Evolutionary conservation across 2,329 filamentous ascomycete genomes (phyloP), one percentile per base, ranked within the genome.

Genomic region (Grosmannia huntii): DNA sequence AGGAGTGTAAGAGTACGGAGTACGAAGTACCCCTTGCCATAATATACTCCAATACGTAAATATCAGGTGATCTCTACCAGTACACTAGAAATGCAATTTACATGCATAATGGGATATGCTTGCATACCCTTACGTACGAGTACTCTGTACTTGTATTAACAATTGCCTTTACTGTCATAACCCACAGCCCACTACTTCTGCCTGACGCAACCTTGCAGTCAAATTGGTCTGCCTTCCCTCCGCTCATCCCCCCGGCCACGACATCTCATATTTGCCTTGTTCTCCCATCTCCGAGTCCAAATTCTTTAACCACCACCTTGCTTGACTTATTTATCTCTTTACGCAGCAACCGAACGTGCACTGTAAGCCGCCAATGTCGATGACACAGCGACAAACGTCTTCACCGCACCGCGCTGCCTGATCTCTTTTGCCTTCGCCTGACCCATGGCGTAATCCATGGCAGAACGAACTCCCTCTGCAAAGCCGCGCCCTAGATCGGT

Each of bases 391-490:
- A 21, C 53, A 31, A 44, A 21, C 25, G 10, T 41, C 51, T n/a
- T n/a, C 21, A 25, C 38, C 23, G 23, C 33, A 44, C 48, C 3
- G 28, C 49, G 56, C 52, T 41, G 52, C 50, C 52, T 54, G 21
- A 54, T 54, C 14, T n/a, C 46, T 33, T 38, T 25, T 38, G 50
- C 38, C 27, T 51, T 52, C 36, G 55, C 55, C 38, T 59, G 77
- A 74, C 78, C 75, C 71, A 83, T 83, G 80, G 80, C 80, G 80
- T 83, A 82, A 80, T 80, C 77, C 78, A 83, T 83, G 81, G 80
- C 80, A 82, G 80, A 83, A 78, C 80, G 76, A 82, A 83, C 72
- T 23, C 53, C 53, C 68, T 67, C 69, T 71, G 71, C 72, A 73
- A 74, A 72, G 66, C 68, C 69, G 73, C 75, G 74, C 71, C 73